Evolutionary conservation across 1,284 basidiomycete species (phyloP).

Genomic region (Fistulinella cinereoalba): DNA sequence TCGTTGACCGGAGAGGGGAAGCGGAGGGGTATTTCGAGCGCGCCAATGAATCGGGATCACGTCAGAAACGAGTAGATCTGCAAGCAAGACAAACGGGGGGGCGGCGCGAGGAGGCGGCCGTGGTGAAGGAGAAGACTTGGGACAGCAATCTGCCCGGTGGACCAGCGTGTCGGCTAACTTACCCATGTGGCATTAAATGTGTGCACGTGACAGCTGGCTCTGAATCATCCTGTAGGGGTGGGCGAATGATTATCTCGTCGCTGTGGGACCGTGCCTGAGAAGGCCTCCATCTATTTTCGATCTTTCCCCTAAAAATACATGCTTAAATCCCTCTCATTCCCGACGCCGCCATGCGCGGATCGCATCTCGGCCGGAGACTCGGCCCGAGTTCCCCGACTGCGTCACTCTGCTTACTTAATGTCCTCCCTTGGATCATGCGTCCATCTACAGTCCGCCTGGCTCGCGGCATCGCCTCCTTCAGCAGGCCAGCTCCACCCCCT

Average conservation of each 20-base stretch:
- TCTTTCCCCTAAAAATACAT: background rate
- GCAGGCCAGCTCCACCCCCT: constrained; percentile 63
- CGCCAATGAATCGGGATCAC: constrained; percentile 2
- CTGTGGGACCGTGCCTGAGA: constrained; percentile 7
- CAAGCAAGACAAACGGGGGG: background rate
- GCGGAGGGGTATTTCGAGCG: background rate
- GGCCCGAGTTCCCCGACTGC: too few species aligned
- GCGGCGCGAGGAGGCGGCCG: background rate
- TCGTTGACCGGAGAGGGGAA: background rate
- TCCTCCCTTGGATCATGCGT: too few species aligned
- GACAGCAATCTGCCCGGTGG: background rate
- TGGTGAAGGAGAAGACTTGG: background rate
- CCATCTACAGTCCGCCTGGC: background rate
- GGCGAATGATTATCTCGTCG: background rate
- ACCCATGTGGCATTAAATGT: constrained; percentile 8
- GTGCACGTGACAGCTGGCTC: constrained; percentile 17
- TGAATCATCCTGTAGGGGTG: constrained; percentile 10
- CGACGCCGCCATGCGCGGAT: too few species aligned
- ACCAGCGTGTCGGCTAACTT: constrained; percentile 13
- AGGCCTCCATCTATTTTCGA: background rate
- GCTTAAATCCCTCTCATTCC: background rate
- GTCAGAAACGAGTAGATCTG: background rate
- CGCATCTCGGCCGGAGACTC: too few species aligned
- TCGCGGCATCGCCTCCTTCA: constrained; percentile 32
- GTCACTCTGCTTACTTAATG: too few species aligned